Evolutionary conservation across 805 yeast species (phyloP).

Genomic region (Spathaspora passalidarum): DNA sequence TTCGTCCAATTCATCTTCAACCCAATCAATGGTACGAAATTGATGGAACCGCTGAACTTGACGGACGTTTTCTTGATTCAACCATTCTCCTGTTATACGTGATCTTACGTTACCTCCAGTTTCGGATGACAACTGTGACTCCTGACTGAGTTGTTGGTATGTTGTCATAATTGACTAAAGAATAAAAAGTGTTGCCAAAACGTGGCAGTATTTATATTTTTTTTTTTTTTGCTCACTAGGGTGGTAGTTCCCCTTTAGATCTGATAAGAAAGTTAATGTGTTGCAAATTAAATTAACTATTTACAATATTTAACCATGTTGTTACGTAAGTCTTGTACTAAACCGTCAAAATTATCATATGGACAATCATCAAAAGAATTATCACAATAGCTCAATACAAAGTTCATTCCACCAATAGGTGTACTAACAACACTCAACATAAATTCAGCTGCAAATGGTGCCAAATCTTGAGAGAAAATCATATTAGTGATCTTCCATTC

Average conservation of each 20-base stretch:
- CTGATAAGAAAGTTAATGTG: no score
- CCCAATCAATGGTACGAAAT: conserved; percentile 70
- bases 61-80: conserved; percentile 30
- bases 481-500: conserved; percentile 28
- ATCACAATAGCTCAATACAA: conserved; percentile 31
- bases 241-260: no score
- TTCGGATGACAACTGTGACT: neutral
- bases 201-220: neutral
- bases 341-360: conserved; percentile 20
- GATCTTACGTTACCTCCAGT: no score
- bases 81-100: conserved; percentile 38
- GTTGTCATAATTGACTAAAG: neutral
- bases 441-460: conserved; percentile 33
- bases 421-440: conserved; percentile 30
- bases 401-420: conserved; percentile 29
- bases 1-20: conserved; percentile 54
- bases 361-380: conserved; percentile 22
- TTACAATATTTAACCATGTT: conserved; percentile 14
- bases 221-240: no score
- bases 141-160: neutral
- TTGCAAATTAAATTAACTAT: conserved; percentile 2
- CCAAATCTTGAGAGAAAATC: conserved; percentile 35
- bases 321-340: conserved; percentile 15
- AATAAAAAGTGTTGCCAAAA: neutral
- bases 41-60: conserved; percentile 53